phyloP scores from a whole-genome alignment of 768 basidiomycete genomes.

The Suillus brevipes region DNA sequence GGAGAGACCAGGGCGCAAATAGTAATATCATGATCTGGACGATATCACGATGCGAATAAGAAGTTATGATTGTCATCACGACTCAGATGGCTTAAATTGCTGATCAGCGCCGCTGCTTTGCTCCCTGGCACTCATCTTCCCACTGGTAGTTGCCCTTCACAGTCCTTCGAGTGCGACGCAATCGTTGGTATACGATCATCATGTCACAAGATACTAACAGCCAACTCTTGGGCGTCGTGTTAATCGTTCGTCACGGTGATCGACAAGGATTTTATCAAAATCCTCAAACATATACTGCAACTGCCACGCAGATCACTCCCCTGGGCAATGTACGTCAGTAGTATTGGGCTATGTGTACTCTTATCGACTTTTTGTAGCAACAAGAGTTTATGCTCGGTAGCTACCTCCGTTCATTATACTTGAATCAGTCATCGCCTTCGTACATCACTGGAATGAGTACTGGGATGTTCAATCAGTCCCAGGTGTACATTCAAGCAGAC shows the following conservation, averaged over 20 bases:
- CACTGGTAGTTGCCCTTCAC: background rate
- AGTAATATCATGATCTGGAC: background rate
- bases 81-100: background rate
- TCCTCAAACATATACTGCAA: slow-evolving; percentile 56
- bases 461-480: slow-evolving; percentile 36
- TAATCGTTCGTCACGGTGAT: slow-evolving; percentile 61
- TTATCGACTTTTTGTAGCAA: slow-evolving; percentile 34
- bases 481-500: slow-evolving; percentile 59
- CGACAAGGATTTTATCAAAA: slow-evolving; percentile 67
- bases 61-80: background rate
- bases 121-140: background rate
- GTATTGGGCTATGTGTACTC: background rate
- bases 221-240: slow-evolving; percentile 53
- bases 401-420: slow-evolving; percentile 51
- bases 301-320: slow-evolving; percentile 62
- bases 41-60: background rate
- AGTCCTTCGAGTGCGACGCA: background rate
- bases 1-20: background rate
- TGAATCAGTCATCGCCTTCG: slow-evolving; percentile 52
- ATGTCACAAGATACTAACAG: slow-evolving; percentile 23
- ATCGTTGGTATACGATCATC: background rate
- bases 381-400: slow-evolving; percentile 61
- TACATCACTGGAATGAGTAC: slow-evolving; percentile 45
- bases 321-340: slow-evolving; percentile 55
- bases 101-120: background rate